Evolutionary conservation across 1,284 basidiomycete species (phyloP).

Genomic region (Cutaneotrichosporon spelunceum): DNA sequence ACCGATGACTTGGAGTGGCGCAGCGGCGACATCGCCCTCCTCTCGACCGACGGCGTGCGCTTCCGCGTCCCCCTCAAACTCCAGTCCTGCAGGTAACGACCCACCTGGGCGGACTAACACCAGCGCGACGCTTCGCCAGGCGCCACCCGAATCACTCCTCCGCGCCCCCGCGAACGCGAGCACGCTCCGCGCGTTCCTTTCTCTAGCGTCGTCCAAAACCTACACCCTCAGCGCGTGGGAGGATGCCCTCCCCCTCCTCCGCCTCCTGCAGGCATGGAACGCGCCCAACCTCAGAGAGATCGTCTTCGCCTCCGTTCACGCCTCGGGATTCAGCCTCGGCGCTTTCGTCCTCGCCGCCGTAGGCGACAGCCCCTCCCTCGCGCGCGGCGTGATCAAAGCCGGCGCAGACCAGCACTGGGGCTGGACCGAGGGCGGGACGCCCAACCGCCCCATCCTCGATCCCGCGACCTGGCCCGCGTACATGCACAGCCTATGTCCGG

Average conservation of each 20-base stretch:
- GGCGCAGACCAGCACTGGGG: not conserved
- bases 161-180: not conserved
- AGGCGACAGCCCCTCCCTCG: not conserved
- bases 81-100: constrained; percentile 8
- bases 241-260: not conserved
- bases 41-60: constrained; percentile 15
- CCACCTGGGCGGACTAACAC: not conserved
- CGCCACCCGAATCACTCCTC: not conserved
- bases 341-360: not conserved
- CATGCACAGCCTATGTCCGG: not conserved
- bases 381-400: not conserved
- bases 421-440: not conserved
- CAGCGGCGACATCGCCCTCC: constrained; percentile 15
- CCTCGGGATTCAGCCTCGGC: not conserved
- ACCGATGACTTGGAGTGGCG: constrained; percentile 13
- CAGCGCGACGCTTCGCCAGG: not conserved
- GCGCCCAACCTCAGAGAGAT: not conserved
- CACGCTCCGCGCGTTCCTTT: not conserved
- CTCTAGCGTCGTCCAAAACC: not conserved
- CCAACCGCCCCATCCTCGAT: not conserved
- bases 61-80: constrained; percentile 16
- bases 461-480: not conserved
- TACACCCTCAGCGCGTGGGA: not conserved
- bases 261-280: not conserved
- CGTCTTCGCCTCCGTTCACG: not conserved